These are phyloP conservation scores for Brassica cretica DNA, from an alignment of 345 rosid species.

Conservation along the genomic window DNA sequence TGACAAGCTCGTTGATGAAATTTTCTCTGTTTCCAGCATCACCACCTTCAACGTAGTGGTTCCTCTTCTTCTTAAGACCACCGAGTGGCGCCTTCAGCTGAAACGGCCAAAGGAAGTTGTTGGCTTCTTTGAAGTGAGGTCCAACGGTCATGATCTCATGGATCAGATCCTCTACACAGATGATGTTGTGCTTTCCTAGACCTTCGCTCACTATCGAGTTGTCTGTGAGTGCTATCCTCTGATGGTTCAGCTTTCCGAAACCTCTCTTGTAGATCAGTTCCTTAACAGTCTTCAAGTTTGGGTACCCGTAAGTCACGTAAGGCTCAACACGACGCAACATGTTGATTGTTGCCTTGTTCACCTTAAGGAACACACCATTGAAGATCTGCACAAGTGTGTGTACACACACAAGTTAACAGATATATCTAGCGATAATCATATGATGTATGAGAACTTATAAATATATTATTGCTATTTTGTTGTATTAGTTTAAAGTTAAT, in stretches of 20 bases:
- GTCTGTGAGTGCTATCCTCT: constrained; percentile 60
- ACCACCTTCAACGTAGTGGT: constrained; percentile 87
- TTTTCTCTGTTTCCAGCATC: constrained; percentile 85
- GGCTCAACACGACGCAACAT: constrained; percentile 91
- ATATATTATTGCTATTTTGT: no score
- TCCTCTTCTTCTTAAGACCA: constrained; percentile 80
- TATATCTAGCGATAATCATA: background rate
- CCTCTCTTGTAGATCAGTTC: constrained; percentile 88
- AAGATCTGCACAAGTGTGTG: constrained; percentile 52
- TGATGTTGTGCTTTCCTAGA: constrained; percentile 64
- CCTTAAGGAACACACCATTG: constrained; percentile 87
- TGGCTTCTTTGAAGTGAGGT: constrained; percentile 69
- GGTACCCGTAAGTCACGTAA: constrained; percentile 88
- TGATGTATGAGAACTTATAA: background rate
- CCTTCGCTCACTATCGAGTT: constrained; percentile 66
- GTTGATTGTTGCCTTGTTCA: constrained; percentile 47
- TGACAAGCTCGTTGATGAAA: constrained; percentile 59
- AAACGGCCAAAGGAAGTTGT: constrained; percentile 86
- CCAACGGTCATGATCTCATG: constrained; percentile 92
- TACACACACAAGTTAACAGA: background rate
- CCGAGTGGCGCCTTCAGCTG: constrained; percentile 79
- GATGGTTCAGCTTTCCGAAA: constrained; percentile 64
- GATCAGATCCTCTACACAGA: constrained; percentile 76
- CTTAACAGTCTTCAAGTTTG: constrained; percentile 75
- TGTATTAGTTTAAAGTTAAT: no score